These are phyloP conservation scores for Euphrasia arctica DNA, from an alignment of 305 asterid species.

Conservation along the genomic window DNA sequence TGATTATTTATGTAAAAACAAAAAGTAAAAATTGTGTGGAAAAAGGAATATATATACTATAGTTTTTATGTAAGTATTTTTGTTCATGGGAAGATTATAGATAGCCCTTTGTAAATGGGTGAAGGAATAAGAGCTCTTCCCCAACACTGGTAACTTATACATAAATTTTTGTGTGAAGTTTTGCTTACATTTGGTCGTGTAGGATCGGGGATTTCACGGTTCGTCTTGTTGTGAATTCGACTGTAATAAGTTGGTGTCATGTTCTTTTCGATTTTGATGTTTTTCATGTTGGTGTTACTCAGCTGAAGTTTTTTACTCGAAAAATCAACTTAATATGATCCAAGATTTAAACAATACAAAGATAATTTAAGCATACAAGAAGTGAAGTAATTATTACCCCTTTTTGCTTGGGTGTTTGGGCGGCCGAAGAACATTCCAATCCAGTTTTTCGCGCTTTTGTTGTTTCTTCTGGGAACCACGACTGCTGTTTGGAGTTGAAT, in stretches of 20 bases:
- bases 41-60: neutral
- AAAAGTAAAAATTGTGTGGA: neutral
- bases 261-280: no score
- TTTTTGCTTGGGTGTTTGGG: slow-evolving; percentile 39
- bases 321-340: neutral
- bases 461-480: slow-evolving; percentile 36
- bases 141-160: neutral
- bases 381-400: slow-evolving; percentile 27
- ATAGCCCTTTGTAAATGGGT: neutral
- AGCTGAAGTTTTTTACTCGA: neutral
- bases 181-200: neutral
- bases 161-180: neutral
- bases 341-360: neutral
- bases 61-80: neutral
- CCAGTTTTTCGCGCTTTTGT: slow-evolving; percentile 59
- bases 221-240: neutral
- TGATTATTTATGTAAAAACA: neutral
- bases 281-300: neutral
- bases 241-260: neutral
- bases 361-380: slow-evolving; percentile 2
- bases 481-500: slow-evolving; percentile 36
- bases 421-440: slow-evolving; percentile 77
- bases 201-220: neutral
- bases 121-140: neutral
- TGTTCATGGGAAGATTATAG: neutral